Percentiles rank a stretch among this genome's conserved stretches.
Conservation (phyloP, 169 alveolate genomes). For the Cyclospora cayetanensis region DNA sequence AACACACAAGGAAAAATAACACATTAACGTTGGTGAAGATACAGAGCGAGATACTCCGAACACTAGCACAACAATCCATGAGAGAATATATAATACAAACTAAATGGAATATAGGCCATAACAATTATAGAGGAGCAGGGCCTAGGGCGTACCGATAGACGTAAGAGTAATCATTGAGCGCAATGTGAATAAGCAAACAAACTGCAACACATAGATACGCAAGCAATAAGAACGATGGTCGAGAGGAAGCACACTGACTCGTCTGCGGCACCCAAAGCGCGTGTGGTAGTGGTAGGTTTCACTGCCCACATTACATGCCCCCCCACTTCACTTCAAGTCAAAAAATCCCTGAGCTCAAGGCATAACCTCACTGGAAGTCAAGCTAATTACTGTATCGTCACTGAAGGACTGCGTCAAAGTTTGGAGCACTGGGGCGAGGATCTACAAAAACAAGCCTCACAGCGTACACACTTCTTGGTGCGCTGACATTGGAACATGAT, state of each 20-base stretch:
- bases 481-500: no score
- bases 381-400: conserved; percentile 67
- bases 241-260: no score
- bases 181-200: conserved; percentile 49
- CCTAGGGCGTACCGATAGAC: conserved; percentile 26
- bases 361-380: conserved; percentile 1
- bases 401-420: conserved; percentile 65
- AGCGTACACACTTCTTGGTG: no score
- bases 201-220: background rate
- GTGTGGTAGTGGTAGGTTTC: no score
- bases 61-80: background rate
- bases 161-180: conserved; percentile 67
- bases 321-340: no score
- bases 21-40: no score
- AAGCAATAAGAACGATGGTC: background rate
- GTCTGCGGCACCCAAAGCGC: no score
- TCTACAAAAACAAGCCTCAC: conserved; percentile 3
- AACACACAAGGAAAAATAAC: background rate
- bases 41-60: background rate
- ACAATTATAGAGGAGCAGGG: background rate
- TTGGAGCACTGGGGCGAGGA: conserved; percentile 61
- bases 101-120: background rate
- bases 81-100: background rate
- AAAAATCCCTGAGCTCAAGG: background rate
- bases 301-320: no score